Evolutionary conservation across 768 basidiomycete species (phyloP).

Genomic region (Artomyces pyxidatus): DNA sequence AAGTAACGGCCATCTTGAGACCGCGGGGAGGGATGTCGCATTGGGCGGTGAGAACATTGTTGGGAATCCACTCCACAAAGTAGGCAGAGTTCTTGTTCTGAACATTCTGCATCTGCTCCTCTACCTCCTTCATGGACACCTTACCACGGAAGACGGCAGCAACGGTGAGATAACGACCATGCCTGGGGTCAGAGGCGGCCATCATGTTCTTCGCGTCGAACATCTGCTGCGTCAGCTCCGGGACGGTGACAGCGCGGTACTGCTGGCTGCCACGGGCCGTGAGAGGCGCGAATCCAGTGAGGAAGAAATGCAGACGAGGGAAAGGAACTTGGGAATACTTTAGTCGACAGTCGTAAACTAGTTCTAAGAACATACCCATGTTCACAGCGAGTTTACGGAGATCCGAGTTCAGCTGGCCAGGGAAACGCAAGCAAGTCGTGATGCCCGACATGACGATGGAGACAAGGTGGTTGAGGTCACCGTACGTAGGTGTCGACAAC

Average conservation of each 20-base stretch:
- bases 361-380: conserved; percentile 65
- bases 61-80: conserved; percentile 99
- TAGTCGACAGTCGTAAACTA: neutral
- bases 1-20: conserved; percentile 94
- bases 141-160: conserved; percentile 98
- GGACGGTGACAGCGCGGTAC: conserved; percentile 95
- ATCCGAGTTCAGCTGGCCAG: conserved; percentile 98
- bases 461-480: conserved; percentile 96
- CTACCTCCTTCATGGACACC: conserved; percentile 99
- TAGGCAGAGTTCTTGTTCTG: conserved; percentile 97
- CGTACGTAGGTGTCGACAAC: conserved; percentile 91
- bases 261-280: conserved; percentile 91
- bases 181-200: conserved; percentile 95
- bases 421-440: conserved; percentile 98
- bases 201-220: conserved; percentile 99
- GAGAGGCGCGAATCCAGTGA: conserved; percentile 92
- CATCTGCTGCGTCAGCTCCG: conserved; percentile 98
- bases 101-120: conserved; percentile 97
- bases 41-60: conserved; percentile 96
- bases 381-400: conserved; percentile 97
- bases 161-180: conserved; percentile 96
- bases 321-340: conserved; percentile 61
- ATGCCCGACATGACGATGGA: conserved; percentile 98
- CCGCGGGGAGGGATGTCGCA: conserved; percentile 97
- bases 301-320: conserved; percentile 99